Conservation (phyloP, 179 eudicot genomes). For the Kewa caespitosa region DNA sequence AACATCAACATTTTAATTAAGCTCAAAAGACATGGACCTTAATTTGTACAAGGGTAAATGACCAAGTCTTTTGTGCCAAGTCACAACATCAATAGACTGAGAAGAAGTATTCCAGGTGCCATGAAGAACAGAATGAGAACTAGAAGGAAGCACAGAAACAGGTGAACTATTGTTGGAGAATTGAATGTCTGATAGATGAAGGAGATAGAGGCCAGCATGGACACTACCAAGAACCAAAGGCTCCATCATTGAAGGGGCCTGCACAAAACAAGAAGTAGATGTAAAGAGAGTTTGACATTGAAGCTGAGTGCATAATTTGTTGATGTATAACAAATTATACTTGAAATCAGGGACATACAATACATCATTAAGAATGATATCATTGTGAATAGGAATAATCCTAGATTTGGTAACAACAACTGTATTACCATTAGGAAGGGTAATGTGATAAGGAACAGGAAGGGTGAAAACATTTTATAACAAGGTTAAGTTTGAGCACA, state of each 20-base stretch:
- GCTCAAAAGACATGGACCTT: neutral
- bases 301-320: no score
- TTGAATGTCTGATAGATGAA: neutral
- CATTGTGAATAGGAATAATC: neutral
- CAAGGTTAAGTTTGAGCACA: no score
- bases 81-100: neutral
- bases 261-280: neutral
- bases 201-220: neutral
- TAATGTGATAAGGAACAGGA: no score
- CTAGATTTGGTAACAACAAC: no score
- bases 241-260: neutral
- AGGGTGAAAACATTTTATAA: no score
- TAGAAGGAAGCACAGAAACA: neutral
- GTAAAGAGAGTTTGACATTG: no score
- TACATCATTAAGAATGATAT: no score
- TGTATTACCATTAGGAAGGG: no score
- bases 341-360: no score
- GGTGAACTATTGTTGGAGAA: neutral
- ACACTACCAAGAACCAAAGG: neutral
- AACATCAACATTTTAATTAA: neutral
- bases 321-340: no score
- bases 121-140: neutral
- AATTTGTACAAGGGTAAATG: neutral
- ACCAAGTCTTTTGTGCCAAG: neutral
- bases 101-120: neutral